Conservation (phyloP, 768 basidiomycete genomes). For the Boletus coccyginus region DNA sequence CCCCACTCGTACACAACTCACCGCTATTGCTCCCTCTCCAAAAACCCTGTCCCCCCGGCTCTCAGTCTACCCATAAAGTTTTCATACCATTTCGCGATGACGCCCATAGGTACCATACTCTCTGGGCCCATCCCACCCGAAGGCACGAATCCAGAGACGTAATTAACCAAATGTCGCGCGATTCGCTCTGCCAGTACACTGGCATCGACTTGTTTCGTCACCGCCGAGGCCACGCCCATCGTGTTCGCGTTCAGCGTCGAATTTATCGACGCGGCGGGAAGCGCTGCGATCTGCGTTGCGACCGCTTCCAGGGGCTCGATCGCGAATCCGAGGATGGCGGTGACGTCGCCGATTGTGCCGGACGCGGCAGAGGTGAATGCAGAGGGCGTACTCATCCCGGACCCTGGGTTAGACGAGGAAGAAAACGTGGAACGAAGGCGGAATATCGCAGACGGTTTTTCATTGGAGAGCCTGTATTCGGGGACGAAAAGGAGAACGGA, state of each 20-base stretch:
- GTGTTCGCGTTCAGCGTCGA: slow-evolving; percentile 12
- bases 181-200: slow-evolving; percentile 23
- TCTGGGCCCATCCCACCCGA: slow-evolving; percentile 47
- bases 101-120: slow-evolving; percentile 55
- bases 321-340: slow-evolving; percentile 74
- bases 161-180: slow-evolving; percentile 74
- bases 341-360: slow-evolving; percentile 46
- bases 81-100: slow-evolving; percentile 73
- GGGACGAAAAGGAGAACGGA: not conserved
- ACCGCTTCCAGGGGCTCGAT: slow-evolving; percentile 73
- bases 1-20: not conserved
- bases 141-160: slow-evolving; percentile 60
- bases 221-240: slow-evolving; percentile 16
- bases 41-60: slow-evolving; percentile 57
- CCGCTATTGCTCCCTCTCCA: slow-evolving; percentile 41
- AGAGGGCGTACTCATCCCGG: slow-evolving; percentile 31
- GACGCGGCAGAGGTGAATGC: slow-evolving; percentile 31
- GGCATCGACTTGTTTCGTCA: slow-evolving; percentile 10
- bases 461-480: slow-evolving; percentile 71
- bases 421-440: slow-evolving; percentile 68
- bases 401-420: slow-evolving; percentile 28
- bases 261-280: slow-evolving; percentile 36
- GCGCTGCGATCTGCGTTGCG: slow-evolving; percentile 50
- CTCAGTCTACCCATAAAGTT: slow-evolving; percentile 57
- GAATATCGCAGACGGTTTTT: slow-evolving; percentile 88